Base-by-base conservation (phyloP, 2,329 filamentous ascomycete genomes). In the Stachybotrys chartarum region DNA sequence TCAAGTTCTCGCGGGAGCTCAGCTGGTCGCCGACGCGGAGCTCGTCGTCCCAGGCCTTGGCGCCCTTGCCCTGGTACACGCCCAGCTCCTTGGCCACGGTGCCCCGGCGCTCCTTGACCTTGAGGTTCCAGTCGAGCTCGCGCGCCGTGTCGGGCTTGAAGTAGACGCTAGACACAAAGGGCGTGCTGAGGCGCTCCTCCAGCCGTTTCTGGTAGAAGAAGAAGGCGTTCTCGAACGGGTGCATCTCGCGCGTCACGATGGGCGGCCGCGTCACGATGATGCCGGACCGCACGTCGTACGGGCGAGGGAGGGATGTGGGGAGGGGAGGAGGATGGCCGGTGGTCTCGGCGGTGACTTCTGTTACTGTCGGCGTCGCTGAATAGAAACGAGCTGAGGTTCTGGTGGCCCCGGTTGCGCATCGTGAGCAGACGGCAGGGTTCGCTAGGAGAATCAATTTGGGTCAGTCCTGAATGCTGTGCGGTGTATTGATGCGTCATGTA, bases 161-260 rank as follows among this genome's bases (percentile, higher is more conserved):
- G 81, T 96, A 99, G 75, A 97, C 94, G 70, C 89, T 89, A 62
- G 89, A 85, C 55, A 88, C 88, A 72, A 97, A 99, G 1, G 92
- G 90, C 5, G 94, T 81, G 18, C 87, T 85, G 53, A 96, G 81
- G 48, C 94, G 89, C 78, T 99, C 94, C 72, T 97, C 96, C 58
- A 99, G 81, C 14, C 94, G 91, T 65, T 93, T 93, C 76, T 99
- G 94, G 77, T 99, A 99, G 70, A 99, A 91, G 79, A 88, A 96
- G 75, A 88, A 97, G 60, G 93, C 81, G 68, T 91, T 88, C 73
- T 99, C 94, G 73, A 99, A 97, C 12, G 90, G 80, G 39, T 88
- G 89, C 54, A 93, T 85, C 58, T 87, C 80, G 62, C 89, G 87
- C 30, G 94, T 97, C 65, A 99, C 80, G 57, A 95, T 78, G 7